Evolutionary conservation across 2,329 filamentous ascomycete species (phyloP).

Genomic region (Cadophora sp.): DNA sequence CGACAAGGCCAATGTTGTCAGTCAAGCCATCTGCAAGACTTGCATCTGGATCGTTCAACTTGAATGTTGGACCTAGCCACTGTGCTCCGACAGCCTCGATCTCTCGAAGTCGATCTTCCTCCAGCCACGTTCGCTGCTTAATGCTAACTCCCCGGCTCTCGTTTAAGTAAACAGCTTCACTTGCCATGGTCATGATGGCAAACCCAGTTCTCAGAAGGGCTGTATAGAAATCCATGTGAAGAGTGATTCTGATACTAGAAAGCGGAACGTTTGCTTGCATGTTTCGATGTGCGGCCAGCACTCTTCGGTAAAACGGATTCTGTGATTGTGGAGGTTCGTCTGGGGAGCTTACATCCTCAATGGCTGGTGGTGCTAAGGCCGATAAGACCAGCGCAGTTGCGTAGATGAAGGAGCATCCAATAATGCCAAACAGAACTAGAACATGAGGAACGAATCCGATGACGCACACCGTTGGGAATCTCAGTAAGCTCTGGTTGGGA

Average conservation of each 20-base stretch:
- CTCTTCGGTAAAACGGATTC: constrained; percentile 60
- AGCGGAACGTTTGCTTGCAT: constrained; percentile 92
- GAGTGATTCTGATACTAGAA: constrained; percentile 78
- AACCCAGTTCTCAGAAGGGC: constrained; percentile 87
- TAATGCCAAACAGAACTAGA: constrained; percentile 81
- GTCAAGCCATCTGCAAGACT: constrained; percentile 37
- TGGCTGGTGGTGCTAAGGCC: constrained; percentile 59
- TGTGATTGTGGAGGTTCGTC: constrained; percentile 50
- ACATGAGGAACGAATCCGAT: constrained; percentile 95
- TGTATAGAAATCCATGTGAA: constrained; percentile 96
- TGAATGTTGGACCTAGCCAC: constrained; percentile 45
- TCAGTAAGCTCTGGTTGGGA: constrained; percentile 70
- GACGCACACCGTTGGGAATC: constrained; percentile 93
- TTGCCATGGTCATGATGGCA: constrained; percentile 87
- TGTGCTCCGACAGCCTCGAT: constrained; percentile 60
- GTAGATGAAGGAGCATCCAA: constrained; percentile 80
- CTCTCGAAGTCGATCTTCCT: constrained; percentile 83
- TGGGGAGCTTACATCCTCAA: constrained; percentile 36
- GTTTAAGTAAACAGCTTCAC: constrained; percentile 94
- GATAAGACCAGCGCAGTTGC: constrained; percentile 77
- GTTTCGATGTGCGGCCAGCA: constrained; percentile 79
- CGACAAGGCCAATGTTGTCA: constrained; percentile 43
- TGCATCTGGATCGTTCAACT: constrained; percentile 38
- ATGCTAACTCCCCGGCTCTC: constrained; percentile 81
- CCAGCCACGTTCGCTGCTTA: constrained; percentile 84